A percentile compares a stretch with the other conserved stretches of the same genome.
Evolutionary conservation across 1,139 yeast genomes (phyloP).

Genomic region (Pichia sp.): DNA sequence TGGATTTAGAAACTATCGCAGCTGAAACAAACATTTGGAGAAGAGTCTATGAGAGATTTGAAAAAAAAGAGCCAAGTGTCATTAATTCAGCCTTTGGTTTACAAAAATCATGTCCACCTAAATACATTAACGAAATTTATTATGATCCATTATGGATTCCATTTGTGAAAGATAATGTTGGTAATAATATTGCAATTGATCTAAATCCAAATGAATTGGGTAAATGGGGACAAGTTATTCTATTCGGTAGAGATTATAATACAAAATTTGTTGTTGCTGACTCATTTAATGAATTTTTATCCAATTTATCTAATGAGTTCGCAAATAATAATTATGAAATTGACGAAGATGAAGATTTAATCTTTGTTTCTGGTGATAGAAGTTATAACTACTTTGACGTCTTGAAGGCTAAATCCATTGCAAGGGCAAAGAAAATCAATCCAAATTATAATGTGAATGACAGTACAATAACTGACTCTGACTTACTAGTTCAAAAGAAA

Average conservation of each 20-base stretch:
- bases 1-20: conserved; percentile 64
- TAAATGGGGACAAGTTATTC: conserved; percentile 53
- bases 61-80: conserved; percentile 9
- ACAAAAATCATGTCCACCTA: conserved; percentile 54
- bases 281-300: conserved; percentile 50
- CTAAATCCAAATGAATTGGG: conserved; percentile 58
- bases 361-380: conserved; percentile 42
- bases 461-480: conserved; percentile 11
- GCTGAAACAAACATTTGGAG: conserved; percentile 73
- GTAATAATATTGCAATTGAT: conserved; percentile 58
- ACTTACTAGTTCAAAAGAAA: conserved; percentile 9
- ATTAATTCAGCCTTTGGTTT: conserved; percentile 31
- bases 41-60: conserved; percentile 34
- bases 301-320: conserved; percentile 42
- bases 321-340: conserved; percentile 48
- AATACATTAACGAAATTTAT: conserved; percentile 48
- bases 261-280: conserved; percentile 53
- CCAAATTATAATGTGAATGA: conserved; percentile 11
- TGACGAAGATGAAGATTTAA: conserved; percentile 47
- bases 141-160: conserved; percentile 59
- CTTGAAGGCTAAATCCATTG: conserved; percentile 33
- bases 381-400: conserved; percentile 46
- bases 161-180: conserved; percentile 48
- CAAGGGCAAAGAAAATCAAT: conserved; percentile 17
- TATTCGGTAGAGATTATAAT: conserved; percentile 60